Conservation (phyloP, 768 basidiomycete species). For the Podaxis carcinomalis region DNA sequence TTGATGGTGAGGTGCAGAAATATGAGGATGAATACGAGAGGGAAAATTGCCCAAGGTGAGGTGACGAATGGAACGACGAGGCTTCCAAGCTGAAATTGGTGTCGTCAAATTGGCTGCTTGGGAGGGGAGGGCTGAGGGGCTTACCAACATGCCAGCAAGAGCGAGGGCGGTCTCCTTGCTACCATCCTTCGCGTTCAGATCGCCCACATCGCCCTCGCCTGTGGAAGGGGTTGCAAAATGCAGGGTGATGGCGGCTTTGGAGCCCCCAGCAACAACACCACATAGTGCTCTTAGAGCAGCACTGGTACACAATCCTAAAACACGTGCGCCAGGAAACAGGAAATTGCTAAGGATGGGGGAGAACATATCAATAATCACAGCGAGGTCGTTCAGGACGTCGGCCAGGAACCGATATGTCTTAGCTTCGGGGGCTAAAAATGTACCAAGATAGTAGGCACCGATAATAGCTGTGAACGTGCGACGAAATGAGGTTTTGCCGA, state of each 20-base stretch:
- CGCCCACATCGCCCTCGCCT: conserved; percentile 61
- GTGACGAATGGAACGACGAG: conserved; percentile 54
- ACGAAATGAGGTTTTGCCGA: neutral
- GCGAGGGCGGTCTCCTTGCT: conserved; percentile 71
- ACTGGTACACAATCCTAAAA: conserved; percentile 51
- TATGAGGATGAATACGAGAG: conserved; percentile 46
- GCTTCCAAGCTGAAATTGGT: conserved; percentile 47
- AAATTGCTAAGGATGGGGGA: conserved; percentile 48
- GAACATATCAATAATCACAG: conserved; percentile 55
- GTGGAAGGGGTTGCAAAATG: conserved; percentile 54
- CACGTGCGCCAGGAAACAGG: conserved; percentile 38
- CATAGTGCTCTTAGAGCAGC: conserved; percentile 57
- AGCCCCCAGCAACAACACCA: conserved; percentile 61
- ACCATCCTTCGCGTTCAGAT: conserved; percentile 67
- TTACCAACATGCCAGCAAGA: conserved; percentile 62
- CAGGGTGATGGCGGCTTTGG: conserved; percentile 63
- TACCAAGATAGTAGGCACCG: conserved; percentile 57
- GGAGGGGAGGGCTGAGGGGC: conserved; percentile 13
- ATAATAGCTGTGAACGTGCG: conserved; percentile 46
- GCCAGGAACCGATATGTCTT: conserved; percentile 67
- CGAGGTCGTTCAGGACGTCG: conserved; percentile 60
- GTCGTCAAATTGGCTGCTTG: neutral
- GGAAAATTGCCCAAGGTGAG: conserved; percentile 43
- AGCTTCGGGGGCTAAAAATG: conserved; percentile 63
- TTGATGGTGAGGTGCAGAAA: conserved; percentile 53